Conservation (phyloP, 345 rosid species). For the Arabis hirsuta region DNA sequence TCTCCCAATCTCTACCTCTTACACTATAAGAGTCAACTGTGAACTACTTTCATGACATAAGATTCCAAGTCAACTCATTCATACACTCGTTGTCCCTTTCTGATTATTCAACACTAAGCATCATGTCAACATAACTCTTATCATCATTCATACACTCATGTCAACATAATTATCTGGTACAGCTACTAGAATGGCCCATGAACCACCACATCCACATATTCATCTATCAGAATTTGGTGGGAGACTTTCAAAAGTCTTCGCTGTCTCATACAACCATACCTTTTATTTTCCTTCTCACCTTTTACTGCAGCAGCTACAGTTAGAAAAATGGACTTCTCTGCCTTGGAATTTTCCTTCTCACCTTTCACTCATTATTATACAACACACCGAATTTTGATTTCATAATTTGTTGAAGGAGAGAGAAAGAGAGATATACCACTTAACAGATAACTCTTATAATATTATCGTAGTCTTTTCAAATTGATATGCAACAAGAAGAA, state of each 20-base stretch:
- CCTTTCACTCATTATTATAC: too few species aligned
- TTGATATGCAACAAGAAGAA: slow-evolving; percentile 7
- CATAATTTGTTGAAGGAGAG: slow-evolving; percentile 8
- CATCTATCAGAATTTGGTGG: slow-evolving; percentile 29
- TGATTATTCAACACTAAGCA: slow-evolving; percentile 25
- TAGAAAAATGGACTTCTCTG: slow-evolving; percentile 16
- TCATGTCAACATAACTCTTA: slow-evolving; percentile 18
- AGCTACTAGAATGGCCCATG: slow-evolving; percentile 1
- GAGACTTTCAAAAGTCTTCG: slow-evolving; percentile 35
- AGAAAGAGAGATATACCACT: neutral
- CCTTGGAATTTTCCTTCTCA: too few species aligned
- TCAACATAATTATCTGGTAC: neutral
- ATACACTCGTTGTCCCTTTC: slow-evolving; percentile 19
- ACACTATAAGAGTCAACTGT: slow-evolving; percentile 16
- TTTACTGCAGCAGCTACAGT: slow-evolving; percentile 16
- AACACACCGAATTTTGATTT: neutral
- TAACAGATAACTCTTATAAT: neutral
- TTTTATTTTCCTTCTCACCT: slow-evolving; percentile 24
- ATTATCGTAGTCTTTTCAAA: neutral
- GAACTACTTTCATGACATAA: slow-evolving; percentile 13
- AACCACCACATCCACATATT: slow-evolving; percentile 37
- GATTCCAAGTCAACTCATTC: slow-evolving; percentile 21
- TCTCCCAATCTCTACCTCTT: neutral
- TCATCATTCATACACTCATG: neutral
- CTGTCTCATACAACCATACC: slow-evolving; percentile 30